Percentiles rank a stretch among this genome's conserved stretches.
phyloP scores from a whole-genome alignment of 2,329 filamentous ascomycete genomes.

The Penicillium expansum region DNA sequence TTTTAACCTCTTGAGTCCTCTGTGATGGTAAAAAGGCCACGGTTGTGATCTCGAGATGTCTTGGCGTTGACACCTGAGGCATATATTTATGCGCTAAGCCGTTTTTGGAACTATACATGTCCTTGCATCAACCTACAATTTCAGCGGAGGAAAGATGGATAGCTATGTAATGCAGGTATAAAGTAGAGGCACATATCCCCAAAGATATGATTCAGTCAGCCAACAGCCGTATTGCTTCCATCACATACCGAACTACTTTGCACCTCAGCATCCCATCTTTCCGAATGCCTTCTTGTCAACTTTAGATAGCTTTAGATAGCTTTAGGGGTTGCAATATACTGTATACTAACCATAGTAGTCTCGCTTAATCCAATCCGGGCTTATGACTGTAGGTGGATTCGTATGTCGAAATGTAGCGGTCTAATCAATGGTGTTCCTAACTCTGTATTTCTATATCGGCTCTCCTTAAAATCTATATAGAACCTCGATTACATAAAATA shows the following conservation, averaged over 20 bases:
- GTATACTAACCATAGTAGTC: too few relatives aligned
- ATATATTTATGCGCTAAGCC: neutral
- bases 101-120: slow-evolving; percentile 4
- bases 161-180: neutral
- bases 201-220: neutral
- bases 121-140: neutral
- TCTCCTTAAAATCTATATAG: too few relatives aligned
- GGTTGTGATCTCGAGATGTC: slow-evolving; percentile 1
- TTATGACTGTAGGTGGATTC: too few relatives aligned
- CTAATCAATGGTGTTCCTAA: too few relatives aligned
- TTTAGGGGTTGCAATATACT: too few relatives aligned
- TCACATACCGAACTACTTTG: neutral
- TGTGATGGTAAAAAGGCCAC: slow-evolving; percentile 5
- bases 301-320: too few relatives aligned
- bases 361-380: too few relatives aligned
- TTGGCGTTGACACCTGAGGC: slow-evolving; percentile 4
- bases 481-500: too few relatives aligned
- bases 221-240: neutral
- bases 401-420: too few relatives aligned
- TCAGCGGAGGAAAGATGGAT: neutral
- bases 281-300: too few relatives aligned
- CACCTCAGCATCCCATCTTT: neutral
- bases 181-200: neutral
- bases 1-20: neutral
- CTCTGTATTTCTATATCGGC: too few relatives aligned